Evolutionary conservation across 306 rosid species (phyloP).

Genomic region (Arachis hypogaea): DNA sequence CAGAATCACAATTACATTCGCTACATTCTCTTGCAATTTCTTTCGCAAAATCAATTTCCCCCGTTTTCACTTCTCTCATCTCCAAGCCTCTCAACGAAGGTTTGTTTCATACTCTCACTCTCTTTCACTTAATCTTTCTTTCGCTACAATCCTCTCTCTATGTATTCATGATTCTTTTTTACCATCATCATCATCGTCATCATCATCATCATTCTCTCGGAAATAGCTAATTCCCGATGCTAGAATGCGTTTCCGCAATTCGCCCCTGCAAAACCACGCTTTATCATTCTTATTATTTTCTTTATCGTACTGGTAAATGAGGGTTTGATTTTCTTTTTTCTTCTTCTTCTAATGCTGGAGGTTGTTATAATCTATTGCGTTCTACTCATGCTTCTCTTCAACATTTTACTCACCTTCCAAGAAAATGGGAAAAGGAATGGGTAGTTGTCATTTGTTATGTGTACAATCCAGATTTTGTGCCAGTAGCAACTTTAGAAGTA

Average conservation of each 20-base stretch:
- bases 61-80: not conserved
- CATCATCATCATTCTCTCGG: not conserved
- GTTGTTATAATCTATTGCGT: not conserved
- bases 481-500: conserved; percentile 4
- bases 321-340: not conserved
- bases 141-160: too few relatives aligned
- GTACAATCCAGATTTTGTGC: conserved; percentile 10
- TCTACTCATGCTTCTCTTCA: not conserved
- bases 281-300: not conserved
- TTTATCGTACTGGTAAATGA: not conserved
- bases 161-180: too few relatives aligned
- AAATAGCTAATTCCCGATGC: not conserved
- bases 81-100: conserved; percentile 1
- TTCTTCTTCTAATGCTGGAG: not conserved
- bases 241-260: not conserved
- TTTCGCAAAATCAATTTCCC: not conserved
- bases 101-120: not conserved
- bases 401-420: not conserved
- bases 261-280: not conserved
- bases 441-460: conserved; percentile 5
- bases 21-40: too few relatives aligned
- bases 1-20: too few relatives aligned
- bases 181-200: too few relatives aligned
- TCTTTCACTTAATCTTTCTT: not conserved
- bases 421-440: conserved; percentile 5